Conservation (phyloP, 768 basidiomycete genomes). For the Hygrophorus pudorinus region DNA sequence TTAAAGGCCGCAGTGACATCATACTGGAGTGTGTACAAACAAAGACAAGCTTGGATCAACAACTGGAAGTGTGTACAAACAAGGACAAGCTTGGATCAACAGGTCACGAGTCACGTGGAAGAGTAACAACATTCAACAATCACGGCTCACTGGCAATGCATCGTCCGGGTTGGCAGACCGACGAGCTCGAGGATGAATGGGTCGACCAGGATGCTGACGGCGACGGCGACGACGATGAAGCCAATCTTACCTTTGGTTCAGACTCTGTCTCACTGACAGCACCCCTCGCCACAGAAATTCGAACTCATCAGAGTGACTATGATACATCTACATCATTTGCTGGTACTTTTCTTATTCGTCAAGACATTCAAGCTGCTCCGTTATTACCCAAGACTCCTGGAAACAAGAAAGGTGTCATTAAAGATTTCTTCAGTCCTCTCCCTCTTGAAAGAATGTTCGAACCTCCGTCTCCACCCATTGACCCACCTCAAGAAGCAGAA, state of each 20-base stretch:
- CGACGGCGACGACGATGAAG: constrained; percentile 22
- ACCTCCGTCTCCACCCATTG: constrained; percentile 70
- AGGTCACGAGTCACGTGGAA: constrained; percentile 22
- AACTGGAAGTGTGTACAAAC: no score
- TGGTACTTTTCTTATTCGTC: constrained; percentile 71
- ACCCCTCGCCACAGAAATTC: constrained; percentile 44
- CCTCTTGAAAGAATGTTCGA: constrained; percentile 90
- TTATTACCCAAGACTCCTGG: constrained; percentile 61
- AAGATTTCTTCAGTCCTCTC: constrained; percentile 82
- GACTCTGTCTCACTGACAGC: constrained; percentile 51
- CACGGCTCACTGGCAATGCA: constrained; percentile 2
- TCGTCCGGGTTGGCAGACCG: constrained; percentile 77
- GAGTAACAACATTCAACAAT: constrained; percentile 11
- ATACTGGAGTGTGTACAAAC: no score
- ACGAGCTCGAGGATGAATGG: constrained; percentile 91
- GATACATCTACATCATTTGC: constrained; percentile 16
- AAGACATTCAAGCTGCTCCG: constrained; percentile 48
- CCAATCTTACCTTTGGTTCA: constrained; percentile 36
- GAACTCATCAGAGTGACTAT: constrained; percentile 33
- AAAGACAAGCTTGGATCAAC: constrained; percentile 5
- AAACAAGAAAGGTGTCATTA: constrained; percentile 48
- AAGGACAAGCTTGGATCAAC: constrained; percentile 5
- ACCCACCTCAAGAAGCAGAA: constrained; percentile 17
- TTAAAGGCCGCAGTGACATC: background rate
- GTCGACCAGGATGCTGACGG: constrained; percentile 46